Base-by-base conservation (phyloP, 306 rosid genomes). In the Glycine latifolia region DNA sequence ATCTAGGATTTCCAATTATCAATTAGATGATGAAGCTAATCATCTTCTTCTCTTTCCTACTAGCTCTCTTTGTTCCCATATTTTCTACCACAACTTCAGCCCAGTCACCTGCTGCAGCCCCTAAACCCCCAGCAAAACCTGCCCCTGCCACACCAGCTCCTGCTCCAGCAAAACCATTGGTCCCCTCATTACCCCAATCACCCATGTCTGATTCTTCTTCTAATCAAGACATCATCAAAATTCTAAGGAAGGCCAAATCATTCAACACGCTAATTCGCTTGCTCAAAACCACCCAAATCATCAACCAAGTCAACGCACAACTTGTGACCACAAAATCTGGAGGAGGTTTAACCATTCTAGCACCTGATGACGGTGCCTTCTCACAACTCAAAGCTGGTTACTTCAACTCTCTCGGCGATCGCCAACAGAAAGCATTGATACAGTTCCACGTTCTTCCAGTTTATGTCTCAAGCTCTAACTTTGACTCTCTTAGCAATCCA, bases 401-500 rank as follows among this genome's bases (percentile, higher is more conserved):
- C 81, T 91, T 89, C 59, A 91, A 91, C 69, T 84, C 89, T 6
- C 83, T 89, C 0, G 73, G 50, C 0, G 85, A 83, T 5, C 82
- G 86, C 33, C 87, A 88, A 54, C 91, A 92, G 72, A 89, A 83
- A 17, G 86, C 85, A 66, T 83, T 90, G 9, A 53, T 90, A 26
- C 94, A 88, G 35, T 92, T 86, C 65, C 94, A 92, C 67, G 79
- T 92, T 59, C 83, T 92, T 43, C 91, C 91, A 0, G 85, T 77
- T 44, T 90, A 85, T 55, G 85, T 92, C 0, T 80, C 94, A 0
- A 79, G 92, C 60, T 73, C 97, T 5, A 92, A 92, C 43, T 90
- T 92, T 59, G 92, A 92, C 65, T 78, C 97, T 0, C 82, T 92
- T 0, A 88, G 91, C 33, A 90, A 92, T 61, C 92, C 94, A 0